Evolutionary conservation across 208 protist genomes (phyloP), one percentile per base, ranked within the genome.

Genomic region (Acanthamoeba royreba): DNA sequence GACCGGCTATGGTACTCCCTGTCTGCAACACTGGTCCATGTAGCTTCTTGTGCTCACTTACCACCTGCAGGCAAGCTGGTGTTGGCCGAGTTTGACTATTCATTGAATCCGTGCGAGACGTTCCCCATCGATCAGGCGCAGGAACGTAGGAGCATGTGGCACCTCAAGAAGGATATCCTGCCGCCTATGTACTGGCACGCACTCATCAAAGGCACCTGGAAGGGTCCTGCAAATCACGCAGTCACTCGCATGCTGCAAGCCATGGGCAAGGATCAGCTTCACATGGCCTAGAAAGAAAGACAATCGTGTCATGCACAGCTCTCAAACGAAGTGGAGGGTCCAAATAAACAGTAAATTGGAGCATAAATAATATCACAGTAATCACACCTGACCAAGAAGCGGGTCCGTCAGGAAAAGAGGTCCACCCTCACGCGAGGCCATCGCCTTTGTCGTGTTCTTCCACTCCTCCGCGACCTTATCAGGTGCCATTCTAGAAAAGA

Each of bases 21-120:
- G 58, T 31, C 7, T 22, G 11, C 11, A 40, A 55, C 33, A 11
- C 8, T 19, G 38, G 17, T 90, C 7, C 40, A 11, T 72, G 25
- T 8, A 45, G 43, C 38, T n/a, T 19, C 35, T 93, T 58, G 7
- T n/a, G n/a, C 17, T 2, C 53, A 7, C 22, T 4, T 45, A 31
- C 49, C 40, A 9, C n/a, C n/a, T 17, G 79, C 81, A 88, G 77
- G 61, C 33, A 79, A 93, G 43, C 93, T 97, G 2, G 86, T 97
- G 35, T 88, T 97, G 15, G 96, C 96, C 0, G 95, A 96, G 55
- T 97, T 97, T 25, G 93, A 83, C 61, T 97, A 96, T 88, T 90
- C 63, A 4, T 53, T 86, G 2, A 33, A 93, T 45, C 86, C 94
- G 5, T 33, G 17, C 7, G 95, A 96, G 72, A 81, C 87, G n/a